Evolutionary conservation across 345 rosid species (phyloP), one percentile per base, ranked within the genome.

Genomic region (Trapa bicornis): DNA sequence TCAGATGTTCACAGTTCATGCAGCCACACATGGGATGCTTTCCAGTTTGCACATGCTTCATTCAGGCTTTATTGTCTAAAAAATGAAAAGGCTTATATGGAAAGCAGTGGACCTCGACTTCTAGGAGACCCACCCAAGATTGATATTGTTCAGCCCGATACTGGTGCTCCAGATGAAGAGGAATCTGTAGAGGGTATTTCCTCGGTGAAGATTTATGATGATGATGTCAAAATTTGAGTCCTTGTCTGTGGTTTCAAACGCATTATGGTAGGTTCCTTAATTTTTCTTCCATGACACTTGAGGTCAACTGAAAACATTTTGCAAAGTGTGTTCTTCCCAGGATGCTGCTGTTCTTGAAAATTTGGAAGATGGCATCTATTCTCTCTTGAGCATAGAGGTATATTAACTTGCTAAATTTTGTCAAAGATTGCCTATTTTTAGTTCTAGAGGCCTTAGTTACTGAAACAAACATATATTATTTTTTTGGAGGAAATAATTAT

Each of bases 51-150:
- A 47, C 76, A 80, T 79, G 96, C 99, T 47, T 95, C 99, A 65
- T 89, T 80, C 79, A 84, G 84, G 73, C 79, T 95, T 61, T 91
- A 86, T 75, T 95, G 93, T 79, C 72, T 71, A 5, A 70, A 78
- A 65, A 81, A 79, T 79, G 73, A 69, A 65, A 75, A 69, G 52
- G 41, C 45, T 32, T 70, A 80, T 72, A 73, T 53, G 78, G 79
- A 70, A 75, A 85, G 81, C 71, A 75, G 77, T 54, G 96, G 89
- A 35, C 97, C 96, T 12, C 64, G 47, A 64, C 76, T 95, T 81
- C 89, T 91, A n/a, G 99, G 99, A 56, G 99, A 89, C 43, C 84
- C 87, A 73, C 96, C 96, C 42, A 91, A 83, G 83, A 87, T 89
- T 68, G 96, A 89, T 72, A 75, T 85, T 73, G 61, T 82, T 75